Evolutionary conservation across 169 alveolate species (phyloP).

Genomic region (Plasmodium cynomolgi): DNA sequence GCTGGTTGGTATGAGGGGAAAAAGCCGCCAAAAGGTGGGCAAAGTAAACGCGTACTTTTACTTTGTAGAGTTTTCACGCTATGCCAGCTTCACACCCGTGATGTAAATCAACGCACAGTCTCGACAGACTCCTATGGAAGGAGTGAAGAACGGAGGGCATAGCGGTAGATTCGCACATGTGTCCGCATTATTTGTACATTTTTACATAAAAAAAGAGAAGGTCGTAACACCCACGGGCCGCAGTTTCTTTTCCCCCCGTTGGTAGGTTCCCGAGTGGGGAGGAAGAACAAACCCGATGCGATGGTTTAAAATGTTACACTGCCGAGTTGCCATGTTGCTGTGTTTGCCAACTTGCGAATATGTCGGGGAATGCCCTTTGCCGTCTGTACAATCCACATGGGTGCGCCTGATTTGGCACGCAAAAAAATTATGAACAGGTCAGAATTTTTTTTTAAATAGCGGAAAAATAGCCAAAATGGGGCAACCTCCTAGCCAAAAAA

Average conservation of each 20-base stretch:
- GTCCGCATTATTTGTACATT: not conserved
- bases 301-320: not conserved
- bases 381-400: not conserved
- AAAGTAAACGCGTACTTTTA: not conserved
- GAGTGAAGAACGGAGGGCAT: not conserved
- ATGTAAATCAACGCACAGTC: not conserved
- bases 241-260: not conserved
- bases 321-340: not conserved
- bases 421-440: constrained; percentile 18
- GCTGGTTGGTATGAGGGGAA: not conserved
- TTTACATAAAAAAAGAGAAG: not conserved
- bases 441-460: constrained; percentile 3
- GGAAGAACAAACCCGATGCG: not conserved
- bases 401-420: too few species aligned
- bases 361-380: not conserved
- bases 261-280: not conserved
- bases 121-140: not conserved
- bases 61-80: not conserved
- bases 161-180: not conserved
- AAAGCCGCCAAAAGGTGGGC: not conserved
- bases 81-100: not conserved
- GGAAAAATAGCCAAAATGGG: constrained; percentile 7
- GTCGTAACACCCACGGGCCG: not conserved
- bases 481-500: not conserved
- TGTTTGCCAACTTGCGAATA: not conserved